phyloP scores from a whole-genome alignment of 148 eudicot genomes.

The Amaranthus cruentus region DNA sequence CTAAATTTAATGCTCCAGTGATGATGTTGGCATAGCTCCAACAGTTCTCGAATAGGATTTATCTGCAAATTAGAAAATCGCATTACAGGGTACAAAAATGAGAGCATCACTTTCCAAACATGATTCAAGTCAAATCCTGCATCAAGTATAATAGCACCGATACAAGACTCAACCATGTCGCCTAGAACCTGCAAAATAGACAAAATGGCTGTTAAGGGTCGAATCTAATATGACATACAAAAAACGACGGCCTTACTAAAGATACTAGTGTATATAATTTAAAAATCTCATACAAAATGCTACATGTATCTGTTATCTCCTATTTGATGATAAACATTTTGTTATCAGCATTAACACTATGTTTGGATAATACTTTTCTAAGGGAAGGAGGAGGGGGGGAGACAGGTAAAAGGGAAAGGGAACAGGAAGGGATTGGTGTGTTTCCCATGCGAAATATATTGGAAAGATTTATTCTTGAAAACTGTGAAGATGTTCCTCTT shows the following conservation, averaged over 20 bases:
- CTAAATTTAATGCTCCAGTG: conserved; percentile 39
- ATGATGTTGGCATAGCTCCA: conserved; percentile 67
- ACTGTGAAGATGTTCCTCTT: too few relatives aligned
- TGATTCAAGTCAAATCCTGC: conserved; percentile 66
- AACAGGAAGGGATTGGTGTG: too few relatives aligned
- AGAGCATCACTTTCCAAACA: conserved; percentile 69
- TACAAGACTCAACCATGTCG: conserved; percentile 86
- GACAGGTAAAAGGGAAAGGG: too few relatives aligned
- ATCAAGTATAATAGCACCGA: conserved; percentile 88
- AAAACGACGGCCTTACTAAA: background rate
- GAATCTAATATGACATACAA: background rate
- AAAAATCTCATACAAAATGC: too few relatives aligned
- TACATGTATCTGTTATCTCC: background rate
- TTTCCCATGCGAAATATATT: too few relatives aligned
- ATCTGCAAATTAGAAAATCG: conserved; percentile 52
- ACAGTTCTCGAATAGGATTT: conserved; percentile 68
- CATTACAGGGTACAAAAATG: conserved; percentile 63
- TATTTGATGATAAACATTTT: too few relatives aligned
- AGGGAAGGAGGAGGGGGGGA: too few relatives aligned
- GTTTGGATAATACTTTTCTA: too few relatives aligned
- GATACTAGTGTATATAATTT: background rate
- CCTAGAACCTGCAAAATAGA: conserved; percentile 68
- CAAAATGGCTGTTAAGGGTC: background rate
- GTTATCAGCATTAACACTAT: background rate
- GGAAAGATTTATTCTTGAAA: too few relatives aligned